Conservation (phyloP, 1,139 yeast species). For the Starmera stellimalicola region DNA sequence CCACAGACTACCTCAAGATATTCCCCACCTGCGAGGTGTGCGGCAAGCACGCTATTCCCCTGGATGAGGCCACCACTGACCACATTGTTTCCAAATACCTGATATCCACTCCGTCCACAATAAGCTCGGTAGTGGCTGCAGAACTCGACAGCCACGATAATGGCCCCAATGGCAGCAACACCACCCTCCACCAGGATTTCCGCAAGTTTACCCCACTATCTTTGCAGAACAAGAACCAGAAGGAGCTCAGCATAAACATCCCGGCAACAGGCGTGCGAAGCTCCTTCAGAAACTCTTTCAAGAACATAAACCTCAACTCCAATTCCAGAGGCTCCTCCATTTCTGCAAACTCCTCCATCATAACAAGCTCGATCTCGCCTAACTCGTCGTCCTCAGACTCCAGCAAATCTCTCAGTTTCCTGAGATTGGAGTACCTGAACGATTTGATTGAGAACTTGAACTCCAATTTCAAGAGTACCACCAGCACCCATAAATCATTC, state of each 20-base stretch:
- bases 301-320: conserved; percentile 3
- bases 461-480: conserved; percentile 6
- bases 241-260: conserved; percentile 15
- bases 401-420: conserved; percentile 8
- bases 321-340: conserved; percentile 28
- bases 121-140: neutral
- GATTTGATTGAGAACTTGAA: conserved; percentile 12
- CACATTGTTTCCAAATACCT: conserved; percentile 18
- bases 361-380: conserved; percentile 21
- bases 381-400: neutral
- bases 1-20: conserved; percentile 8
- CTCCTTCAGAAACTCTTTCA: neutral
- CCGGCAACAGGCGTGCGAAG: conserved; percentile 5
- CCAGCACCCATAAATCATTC: conserved; percentile 4
- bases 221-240: conserved; percentile 14
- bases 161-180: neutral
- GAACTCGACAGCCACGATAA: neutral
- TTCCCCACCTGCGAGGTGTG: conserved; percentile 24
- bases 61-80: conserved; percentile 17
- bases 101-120: conserved; percentile 4
- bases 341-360: conserved; percentile 28
- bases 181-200: no score
- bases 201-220: conserved; percentile 11
- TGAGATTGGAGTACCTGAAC: conserved; percentile 11
- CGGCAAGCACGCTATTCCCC: conserved; percentile 20